phyloP scores from a whole-genome alignment of 306 rosid species.

The Spatholobus suberectus region DNA sequence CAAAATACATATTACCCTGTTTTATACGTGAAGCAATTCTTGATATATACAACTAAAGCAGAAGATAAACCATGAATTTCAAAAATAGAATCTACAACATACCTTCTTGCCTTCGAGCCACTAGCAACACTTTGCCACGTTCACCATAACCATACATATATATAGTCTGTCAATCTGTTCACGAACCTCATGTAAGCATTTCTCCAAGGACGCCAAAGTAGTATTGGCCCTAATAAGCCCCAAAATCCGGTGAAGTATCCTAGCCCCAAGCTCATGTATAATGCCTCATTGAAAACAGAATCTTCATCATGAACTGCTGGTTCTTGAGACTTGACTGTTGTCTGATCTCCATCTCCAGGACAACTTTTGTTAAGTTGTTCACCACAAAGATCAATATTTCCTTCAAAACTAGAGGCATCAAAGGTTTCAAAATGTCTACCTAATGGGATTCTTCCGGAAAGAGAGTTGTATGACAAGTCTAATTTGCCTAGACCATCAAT shows the following conservation, averaged over 20 bases:
- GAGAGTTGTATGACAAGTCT: constrained; percentile 3
- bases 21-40: no score
- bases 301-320: neutral
- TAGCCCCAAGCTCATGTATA: constrained; percentile 16
- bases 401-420: neutral
- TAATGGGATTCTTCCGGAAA: neutral
- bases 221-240: neutral
- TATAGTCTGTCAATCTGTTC: neutral
- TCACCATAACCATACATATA: no score
- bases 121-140: neutral
- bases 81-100: no score
- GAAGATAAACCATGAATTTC: no score
- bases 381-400: constrained; percentile 22
- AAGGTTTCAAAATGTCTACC: neutral
- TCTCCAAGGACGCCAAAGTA: constrained; percentile 11
- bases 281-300: neutral
- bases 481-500: neutral
- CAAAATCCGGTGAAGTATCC: constrained; percentile 12
- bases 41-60: no score
- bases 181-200: neutral
- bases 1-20: no score
- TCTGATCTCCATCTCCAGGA: neutral
- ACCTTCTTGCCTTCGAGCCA: neutral
- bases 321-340: neutral
- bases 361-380: neutral